phyloP scores from a whole-genome alignment of 495 filamentous ascomycete genomes.

The Glarea lozoyensis region DNA sequence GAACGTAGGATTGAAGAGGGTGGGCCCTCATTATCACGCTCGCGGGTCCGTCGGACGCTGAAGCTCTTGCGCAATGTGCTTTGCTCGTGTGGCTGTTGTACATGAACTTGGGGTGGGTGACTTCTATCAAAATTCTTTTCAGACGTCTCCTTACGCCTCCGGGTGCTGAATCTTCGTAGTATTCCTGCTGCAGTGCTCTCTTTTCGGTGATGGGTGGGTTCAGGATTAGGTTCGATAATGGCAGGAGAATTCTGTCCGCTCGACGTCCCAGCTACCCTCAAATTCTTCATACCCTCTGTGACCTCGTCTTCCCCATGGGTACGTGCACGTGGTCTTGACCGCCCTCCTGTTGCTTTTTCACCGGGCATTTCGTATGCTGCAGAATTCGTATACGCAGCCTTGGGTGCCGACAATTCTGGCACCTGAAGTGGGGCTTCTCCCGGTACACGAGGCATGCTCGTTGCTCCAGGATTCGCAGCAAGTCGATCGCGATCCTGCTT shows the following conservation, averaged over 20 bases:
- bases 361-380: slow-evolving; percentile 73
- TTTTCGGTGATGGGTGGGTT: slow-evolving; percentile 59
- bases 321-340: slow-evolving; percentile 75
- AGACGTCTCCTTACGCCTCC: slow-evolving; percentile 52
- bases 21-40: slow-evolving; percentile 41
- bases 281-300: slow-evolving; percentile 62
- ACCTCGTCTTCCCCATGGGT: slow-evolving; percentile 96
- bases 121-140: slow-evolving; percentile 48
- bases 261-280: slow-evolving; percentile 43
- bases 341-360: slow-evolving; percentile 66
- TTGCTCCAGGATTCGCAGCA: slow-evolving; percentile 53
- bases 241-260: slow-evolving; percentile 44
- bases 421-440: slow-evolving; percentile 55
- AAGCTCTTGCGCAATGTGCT: slow-evolving; percentile 66
- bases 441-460: slow-evolving; percentile 43
- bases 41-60: slow-evolving; percentile 62
- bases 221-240: slow-evolving; percentile 47
- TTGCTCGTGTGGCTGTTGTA: slow-evolving; percentile 63
- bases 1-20: slow-evolving; percentile 46
- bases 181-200: slow-evolving; percentile 84
- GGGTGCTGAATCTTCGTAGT: slow-evolving; percentile 82
- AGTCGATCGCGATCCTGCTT: slow-evolving; percentile 76
- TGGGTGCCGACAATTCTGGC: slow-evolving; percentile 63
- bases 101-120: slow-evolving; percentile 60
- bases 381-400: slow-evolving; percentile 86